phyloP scores from a whole-genome alignment of 2,329 filamentous ascomycete species.

The Ilyonectria robusta region DNA sequence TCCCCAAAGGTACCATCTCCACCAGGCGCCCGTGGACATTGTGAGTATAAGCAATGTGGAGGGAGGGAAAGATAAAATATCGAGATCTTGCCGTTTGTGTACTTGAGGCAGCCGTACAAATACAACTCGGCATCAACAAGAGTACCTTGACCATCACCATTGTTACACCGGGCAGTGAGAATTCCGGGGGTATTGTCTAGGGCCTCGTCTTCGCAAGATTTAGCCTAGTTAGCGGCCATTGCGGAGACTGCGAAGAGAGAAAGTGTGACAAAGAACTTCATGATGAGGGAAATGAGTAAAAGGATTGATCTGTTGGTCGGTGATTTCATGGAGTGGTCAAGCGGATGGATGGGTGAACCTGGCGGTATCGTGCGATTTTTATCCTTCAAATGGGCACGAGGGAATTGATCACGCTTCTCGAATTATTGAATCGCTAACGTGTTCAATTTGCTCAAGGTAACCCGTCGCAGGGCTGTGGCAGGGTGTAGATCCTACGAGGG shows the following conservation, averaged over 20 bases:
- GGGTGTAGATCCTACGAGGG: neutral
- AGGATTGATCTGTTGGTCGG: no score
- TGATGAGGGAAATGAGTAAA: neutral
- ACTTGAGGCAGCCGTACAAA: constrained; percentile 8
- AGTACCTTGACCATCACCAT: neutral
- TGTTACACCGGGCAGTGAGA: constrained; percentile 5
- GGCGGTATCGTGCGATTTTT: neutral
- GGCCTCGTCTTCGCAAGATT: neutral
- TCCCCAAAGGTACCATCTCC: constrained; percentile 9
- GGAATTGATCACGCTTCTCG: neutral
- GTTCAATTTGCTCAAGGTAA: neutral
- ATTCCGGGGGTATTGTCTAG: constrained; percentile 2
- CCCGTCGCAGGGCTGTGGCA: neutral
- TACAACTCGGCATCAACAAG: neutral
- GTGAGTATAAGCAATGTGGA: neutral
- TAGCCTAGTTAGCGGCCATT: neutral
- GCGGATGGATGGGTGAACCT: neutral
- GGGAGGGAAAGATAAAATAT: neutral
- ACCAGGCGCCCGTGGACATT: neutral
- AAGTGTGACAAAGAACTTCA: constrained; percentile 26
- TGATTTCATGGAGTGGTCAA: neutral
- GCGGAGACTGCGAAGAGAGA: constrained; percentile 1
- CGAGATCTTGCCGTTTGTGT: constrained; percentile 1
- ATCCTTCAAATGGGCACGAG: neutral
- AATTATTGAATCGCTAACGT: no score